Conservation (phyloP, 2,329 filamentous ascomycete genomes). For the Alternaria conjuncta region DNA sequence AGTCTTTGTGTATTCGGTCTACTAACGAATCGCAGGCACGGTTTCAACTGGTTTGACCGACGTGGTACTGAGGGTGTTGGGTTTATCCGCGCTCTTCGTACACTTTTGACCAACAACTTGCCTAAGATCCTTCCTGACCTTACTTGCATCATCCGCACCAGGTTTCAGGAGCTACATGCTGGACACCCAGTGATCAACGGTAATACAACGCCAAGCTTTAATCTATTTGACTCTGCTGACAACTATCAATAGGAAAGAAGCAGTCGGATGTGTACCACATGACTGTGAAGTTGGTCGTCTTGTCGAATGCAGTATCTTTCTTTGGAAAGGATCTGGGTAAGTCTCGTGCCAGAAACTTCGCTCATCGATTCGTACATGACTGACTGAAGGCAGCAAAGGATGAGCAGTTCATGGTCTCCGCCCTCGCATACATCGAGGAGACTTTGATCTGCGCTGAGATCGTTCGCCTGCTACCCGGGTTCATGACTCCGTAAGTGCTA, state of each 20-base stretch:
- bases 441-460: slow-evolving; percentile 34
- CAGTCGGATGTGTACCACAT: slow-evolving; percentile 17
- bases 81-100: slow-evolving; percentile 27
- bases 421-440: slow-evolving; percentile 30
- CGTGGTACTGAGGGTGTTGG: slow-evolving; percentile 36
- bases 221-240: background rate
- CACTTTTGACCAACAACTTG: slow-evolving; percentile 29
- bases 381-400: slow-evolving; percentile 18
- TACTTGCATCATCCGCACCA: slow-evolving; percentile 13
- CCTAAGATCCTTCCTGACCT: slow-evolving; percentile 22
- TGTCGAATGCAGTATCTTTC: slow-evolving; percentile 23
- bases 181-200: slow-evolving; percentile 6
- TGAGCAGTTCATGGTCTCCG: slow-evolving; percentile 30
- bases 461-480: slow-evolving; percentile 23
- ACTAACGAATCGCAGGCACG: slow-evolving; percentile 29
- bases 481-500: slow-evolving; percentile 16
- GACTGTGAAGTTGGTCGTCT: slow-evolving; percentile 18
- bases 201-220: background rate
- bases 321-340: slow-evolving; percentile 23
- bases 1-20: background rate
- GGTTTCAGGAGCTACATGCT: slow-evolving; percentile 16
- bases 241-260: slow-evolving; percentile 2
- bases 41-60: slow-evolving; percentile 41
- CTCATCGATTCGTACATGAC: background rate
- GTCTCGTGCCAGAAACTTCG: background rate